A percentile compares a stretch with the other conserved stretches of the same genome.
These are phyloP conservation scores for Sporisorium graminicola DNA, from an alignment of 1,284 basidiomycete species.

Conservation along the genomic window DNA sequence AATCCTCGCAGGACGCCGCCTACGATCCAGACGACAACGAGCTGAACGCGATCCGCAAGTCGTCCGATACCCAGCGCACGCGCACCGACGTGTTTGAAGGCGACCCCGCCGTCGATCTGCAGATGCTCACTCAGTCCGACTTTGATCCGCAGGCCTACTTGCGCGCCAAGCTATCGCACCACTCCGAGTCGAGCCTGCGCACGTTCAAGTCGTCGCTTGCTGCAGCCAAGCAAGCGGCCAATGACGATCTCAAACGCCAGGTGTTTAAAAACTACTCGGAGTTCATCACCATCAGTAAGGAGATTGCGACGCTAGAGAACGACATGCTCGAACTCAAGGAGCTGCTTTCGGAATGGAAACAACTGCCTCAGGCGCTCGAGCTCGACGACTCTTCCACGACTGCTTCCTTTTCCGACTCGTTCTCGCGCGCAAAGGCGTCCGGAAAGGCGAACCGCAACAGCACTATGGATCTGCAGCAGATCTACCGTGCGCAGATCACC, in stretches of 20 bases:
- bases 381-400: constrained; percentile 52
- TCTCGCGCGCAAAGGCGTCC: constrained; percentile 11
- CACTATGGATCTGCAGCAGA: constrained; percentile 81
- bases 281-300: constrained; percentile 95
- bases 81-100: constrained; percentile 39
- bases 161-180: constrained; percentile 56
- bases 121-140: constrained; percentile 54
- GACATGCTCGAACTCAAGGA: constrained; percentile 98
- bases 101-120: constrained; percentile 58
- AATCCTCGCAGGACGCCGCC: constrained; percentile 36
- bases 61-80: constrained; percentile 22
- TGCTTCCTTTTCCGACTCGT: constrained; percentile 22
- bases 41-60: constrained; percentile 30
- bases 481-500: constrained; percentile 94
- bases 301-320: constrained; percentile 94
- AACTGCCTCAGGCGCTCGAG: constrained; percentile 62
- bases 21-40: constrained; percentile 36
- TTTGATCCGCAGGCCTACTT: constrained; percentile 66
- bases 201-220: constrained; percentile 46
- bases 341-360: constrained; percentile 87
- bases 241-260: constrained; percentile 61
- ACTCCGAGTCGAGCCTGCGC: constrained; percentile 56
- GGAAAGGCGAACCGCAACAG: constrained; percentile 42
- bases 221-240: constrained; percentile 52
- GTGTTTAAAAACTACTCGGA: constrained; percentile 80